Conservation (phyloP, 192 early-diverging fungal species). For the Linnemannia schmuckeri region DNA sequence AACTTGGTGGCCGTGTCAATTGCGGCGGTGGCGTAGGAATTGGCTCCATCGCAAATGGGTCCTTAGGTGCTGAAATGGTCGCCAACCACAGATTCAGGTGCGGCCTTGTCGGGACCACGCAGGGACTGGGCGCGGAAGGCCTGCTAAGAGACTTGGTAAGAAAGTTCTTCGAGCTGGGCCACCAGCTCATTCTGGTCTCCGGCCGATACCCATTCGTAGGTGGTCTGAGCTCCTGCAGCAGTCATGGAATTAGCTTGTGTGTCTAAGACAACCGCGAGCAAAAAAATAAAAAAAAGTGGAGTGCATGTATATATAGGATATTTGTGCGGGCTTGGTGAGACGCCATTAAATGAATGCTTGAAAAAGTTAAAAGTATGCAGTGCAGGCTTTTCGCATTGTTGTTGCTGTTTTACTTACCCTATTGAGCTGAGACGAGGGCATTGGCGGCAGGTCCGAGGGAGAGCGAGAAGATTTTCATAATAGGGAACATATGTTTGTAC, state of each 20-base stretch:
- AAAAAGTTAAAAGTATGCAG: background rate
- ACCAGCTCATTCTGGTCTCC: background rate
- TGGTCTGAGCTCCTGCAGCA: background rate
- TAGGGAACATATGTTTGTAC: background rate
- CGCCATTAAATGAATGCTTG: no score
- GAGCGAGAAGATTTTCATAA: conserved; percentile 17
- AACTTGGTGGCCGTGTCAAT: background rate
- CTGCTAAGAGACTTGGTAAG: background rate
- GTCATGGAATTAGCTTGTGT: conserved; percentile 13
- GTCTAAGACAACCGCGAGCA: no score
- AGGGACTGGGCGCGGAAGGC: conserved; percentile 13
- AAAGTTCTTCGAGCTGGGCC: background rate
- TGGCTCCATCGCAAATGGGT: background rate
- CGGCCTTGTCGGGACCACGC: background rate
- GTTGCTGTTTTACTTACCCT: background rate
- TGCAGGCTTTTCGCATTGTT: background rate
- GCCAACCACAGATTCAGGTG: background rate
- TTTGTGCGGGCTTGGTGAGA: no score
- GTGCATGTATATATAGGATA: background rate
- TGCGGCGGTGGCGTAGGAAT: accelerated
- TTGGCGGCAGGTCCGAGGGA: conserved; percentile 19
- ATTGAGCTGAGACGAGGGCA: conserved; percentile 1
- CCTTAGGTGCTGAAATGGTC: background rate
- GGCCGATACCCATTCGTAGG: conserved; percentile 1
- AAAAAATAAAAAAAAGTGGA: no score